Base-by-base conservation (phyloP, 768 basidiomycete genomes). In the Hericium alpestre region DNA sequence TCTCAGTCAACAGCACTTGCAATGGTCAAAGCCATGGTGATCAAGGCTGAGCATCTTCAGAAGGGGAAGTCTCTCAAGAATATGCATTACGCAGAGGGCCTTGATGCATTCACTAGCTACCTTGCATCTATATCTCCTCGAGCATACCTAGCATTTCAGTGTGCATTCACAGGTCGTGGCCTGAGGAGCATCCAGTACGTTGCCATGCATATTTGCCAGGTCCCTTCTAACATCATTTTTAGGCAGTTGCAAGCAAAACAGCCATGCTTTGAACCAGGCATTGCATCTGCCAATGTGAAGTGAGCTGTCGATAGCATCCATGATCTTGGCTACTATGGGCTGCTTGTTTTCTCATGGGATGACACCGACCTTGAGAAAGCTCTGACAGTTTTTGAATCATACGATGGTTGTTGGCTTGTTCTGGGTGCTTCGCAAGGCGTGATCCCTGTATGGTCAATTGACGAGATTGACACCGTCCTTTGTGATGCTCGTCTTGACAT, bases 1-100 rank as follows among this genome's bases (percentile, higher is more conserved):
- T 58, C 56, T 1, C 18, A 46, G 11, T 58, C 61, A 12, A 61
- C 59, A 7, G 27, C 32, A 6, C 27, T 52, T 5, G 51, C n/a
- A 5, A 27, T 52, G 25, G 16, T 52, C 32, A 27, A 52, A 20
- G 51, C 51, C 25, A 16, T 52, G 27, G 20, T 52, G 1, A n/a
- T 18, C n/a, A 52, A 52, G 27, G 37, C 15, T 8, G 51, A 52
- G 3, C 51, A 27, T 52, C 5, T 38, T 1, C 15, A 15, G 5
- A 27, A 52, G n/a, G 51, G 27, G 27, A 52, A 52, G 16, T 38
- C 25, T 3, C 15, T 38, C 5, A 5, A 6, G 4, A 52, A 52
- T 27, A 52, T 52, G 51, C 23, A 52, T 9, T 52, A 52, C 16
- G 10, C 51, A 0, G 37, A 27, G 16, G 51, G n/a, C 10, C 51